Conservation (phyloP, 1,139 yeast species). For the Candida sp. region DNA sequence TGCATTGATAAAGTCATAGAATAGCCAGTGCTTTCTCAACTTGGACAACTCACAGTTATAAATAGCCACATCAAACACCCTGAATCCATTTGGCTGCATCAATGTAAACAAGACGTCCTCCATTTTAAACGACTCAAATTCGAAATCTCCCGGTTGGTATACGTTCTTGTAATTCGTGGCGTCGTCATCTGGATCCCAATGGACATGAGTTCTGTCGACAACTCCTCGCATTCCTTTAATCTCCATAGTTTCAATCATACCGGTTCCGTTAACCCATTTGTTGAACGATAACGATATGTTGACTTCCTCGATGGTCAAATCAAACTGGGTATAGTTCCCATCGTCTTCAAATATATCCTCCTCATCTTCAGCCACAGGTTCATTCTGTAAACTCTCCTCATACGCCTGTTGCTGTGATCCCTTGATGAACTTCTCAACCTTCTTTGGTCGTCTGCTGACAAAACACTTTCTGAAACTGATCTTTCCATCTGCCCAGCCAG, state of each 20-base stretch:
- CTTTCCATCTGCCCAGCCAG: constrained; percentile 91
- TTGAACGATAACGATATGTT: constrained; percentile 79
- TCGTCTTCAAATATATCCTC: constrained; percentile 58
- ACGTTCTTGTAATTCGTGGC: constrained; percentile 80
- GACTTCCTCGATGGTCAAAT: constrained; percentile 85
- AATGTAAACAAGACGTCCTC: constrained; percentile 86
- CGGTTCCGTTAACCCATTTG: constrained; percentile 91
- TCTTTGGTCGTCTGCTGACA: constrained; percentile 82
- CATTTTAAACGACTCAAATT: constrained; percentile 79
- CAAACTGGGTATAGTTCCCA: constrained; percentile 96
- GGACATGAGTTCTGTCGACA: constrained; percentile 86
- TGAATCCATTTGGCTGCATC: constrained; percentile 77
- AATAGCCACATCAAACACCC: constrained; percentile 86
- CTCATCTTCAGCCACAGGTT: constrained; percentile 19
- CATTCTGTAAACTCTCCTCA: constrained; percentile 41
- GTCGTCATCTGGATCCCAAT: constrained; percentile 83
- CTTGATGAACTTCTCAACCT: constrained; percentile 55
- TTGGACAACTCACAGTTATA: constrained; percentile 83
- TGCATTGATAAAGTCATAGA: constrained; percentile 86
- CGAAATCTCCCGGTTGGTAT: constrained; percentile 89
- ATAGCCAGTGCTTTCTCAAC: constrained; percentile 90
- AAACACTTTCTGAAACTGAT: constrained; percentile 85
- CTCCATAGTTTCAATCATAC: constrained; percentile 82
- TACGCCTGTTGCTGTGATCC: constrained; percentile 78
- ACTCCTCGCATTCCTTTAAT: constrained; percentile 90